phyloP scores from a whole-genome alignment of 306 rosid species.

The Psophocarpus tetragonolobus region DNA sequence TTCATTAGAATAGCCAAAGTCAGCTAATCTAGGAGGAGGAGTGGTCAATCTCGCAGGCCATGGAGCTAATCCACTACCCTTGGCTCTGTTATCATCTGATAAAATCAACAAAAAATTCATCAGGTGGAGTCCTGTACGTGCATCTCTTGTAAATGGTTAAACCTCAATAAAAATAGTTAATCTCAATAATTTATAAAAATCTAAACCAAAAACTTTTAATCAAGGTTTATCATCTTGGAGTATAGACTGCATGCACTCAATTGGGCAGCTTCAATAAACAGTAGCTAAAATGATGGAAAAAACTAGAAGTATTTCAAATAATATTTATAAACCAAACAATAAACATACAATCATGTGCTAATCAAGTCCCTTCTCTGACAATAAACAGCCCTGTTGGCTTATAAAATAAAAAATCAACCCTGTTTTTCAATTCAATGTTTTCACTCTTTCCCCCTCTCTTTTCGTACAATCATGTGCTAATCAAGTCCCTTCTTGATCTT shows the following conservation, averaged over 20 bases:
- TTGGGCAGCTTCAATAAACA: neutral
- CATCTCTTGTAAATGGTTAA: neutral
- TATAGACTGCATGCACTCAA: slow-evolving; percentile 1
- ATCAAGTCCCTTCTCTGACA: neutral
- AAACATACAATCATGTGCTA: no score
- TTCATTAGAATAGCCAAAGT: slow-evolving; percentile 75
- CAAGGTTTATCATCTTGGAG: slow-evolving; percentile 19
- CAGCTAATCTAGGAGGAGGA: slow-evolving; percentile 94
- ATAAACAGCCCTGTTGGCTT: neutral
- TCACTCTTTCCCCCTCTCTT: neutral
- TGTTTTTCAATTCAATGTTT: neutral
- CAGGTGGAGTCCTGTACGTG: neutral
- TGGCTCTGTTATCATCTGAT: slow-evolving; percentile 70
- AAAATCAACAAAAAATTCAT: slow-evolving; percentile 29
- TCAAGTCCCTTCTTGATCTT: neutral
- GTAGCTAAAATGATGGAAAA: slow-evolving; percentile 14
- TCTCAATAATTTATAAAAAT: slow-evolving; percentile 11
- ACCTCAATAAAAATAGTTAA: neutral
- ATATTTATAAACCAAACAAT: no score
- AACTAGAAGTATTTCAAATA: neutral
- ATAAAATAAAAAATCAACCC: no score
- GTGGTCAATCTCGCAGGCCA: slow-evolving; percentile 86
- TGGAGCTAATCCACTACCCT: slow-evolving; percentile 90
- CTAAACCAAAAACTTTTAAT: slow-evolving; percentile 18
- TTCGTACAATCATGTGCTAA: neutral